phyloP scores from a whole-genome alignment of 2,329 filamentous ascomycete species.

The Monascus ruber region DNA sequence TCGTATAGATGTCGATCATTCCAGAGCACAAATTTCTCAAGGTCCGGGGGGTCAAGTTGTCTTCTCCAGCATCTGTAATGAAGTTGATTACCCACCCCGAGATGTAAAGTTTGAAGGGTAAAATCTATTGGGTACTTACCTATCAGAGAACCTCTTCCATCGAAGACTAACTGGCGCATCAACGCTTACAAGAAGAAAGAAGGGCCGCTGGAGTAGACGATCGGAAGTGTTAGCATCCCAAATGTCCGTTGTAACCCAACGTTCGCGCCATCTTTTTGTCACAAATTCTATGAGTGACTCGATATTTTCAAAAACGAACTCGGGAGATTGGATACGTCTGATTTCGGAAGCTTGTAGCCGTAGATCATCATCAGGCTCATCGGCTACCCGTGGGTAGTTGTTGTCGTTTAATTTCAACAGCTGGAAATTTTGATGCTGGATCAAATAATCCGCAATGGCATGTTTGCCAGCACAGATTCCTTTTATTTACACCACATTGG shows the following conservation, averaged over 20 bases:
- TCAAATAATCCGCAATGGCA: constrained; percentile 77
- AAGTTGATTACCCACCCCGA: constrained; percentile 3
- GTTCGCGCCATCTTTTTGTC: constrained; percentile 68
- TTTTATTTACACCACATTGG: constrained; percentile 33
- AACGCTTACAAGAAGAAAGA: constrained; percentile 85
- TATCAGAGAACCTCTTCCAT: constrained; percentile 63
- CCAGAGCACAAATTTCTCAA: constrained; percentile 49
- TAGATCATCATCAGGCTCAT: constrained; percentile 17
- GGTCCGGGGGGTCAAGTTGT: constrained; percentile 39
- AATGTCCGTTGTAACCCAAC: constrained; percentile 80
- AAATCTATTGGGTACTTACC: constrained; percentile 44
- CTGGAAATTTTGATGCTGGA: constrained; percentile 72
- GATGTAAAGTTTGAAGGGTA: constrained; percentile 33
- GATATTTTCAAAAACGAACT: constrained; percentile 46
- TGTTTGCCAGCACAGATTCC: constrained; percentile 90
- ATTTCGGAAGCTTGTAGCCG: constrained; percentile 15
- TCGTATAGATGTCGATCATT: constrained; percentile 68
- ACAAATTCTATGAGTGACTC: constrained; percentile 70
- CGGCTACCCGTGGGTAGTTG: constrained; percentile 10
- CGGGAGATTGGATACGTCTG: constrained; percentile 9
- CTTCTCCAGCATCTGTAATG: constrained; percentile 36
- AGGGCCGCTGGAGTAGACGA: constrained; percentile 65
- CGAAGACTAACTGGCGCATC: constrained; percentile 79
- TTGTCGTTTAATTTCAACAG: constrained; percentile 49
- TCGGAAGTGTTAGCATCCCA: constrained; percentile 63